Base-by-base conservation (phyloP, 495 filamentous ascomycete genomes). In the Lasiosphaeria hispida region DNA sequence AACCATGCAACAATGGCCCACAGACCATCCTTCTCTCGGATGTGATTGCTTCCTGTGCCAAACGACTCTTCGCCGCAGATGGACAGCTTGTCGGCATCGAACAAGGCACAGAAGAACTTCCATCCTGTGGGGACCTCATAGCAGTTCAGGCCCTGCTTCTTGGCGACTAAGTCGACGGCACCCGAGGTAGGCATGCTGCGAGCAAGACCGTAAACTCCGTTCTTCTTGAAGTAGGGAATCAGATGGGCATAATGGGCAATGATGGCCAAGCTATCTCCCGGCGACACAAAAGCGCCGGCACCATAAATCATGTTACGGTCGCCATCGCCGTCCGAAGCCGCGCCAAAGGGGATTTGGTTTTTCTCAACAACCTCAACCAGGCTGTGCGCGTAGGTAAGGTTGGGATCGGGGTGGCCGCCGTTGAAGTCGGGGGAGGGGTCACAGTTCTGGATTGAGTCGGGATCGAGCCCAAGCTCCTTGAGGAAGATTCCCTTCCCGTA, bases 301-400 rank as follows among this genome's bases (percentile, higher is more conserved):
- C 94, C 94, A 72, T 98, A 98, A 68, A 98, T 97, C 94, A 98
- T 98, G 83, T 98, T 98, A 56, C 94, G 90, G 77, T 98, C 94
- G 64, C 94, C 94, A 65, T 98, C 94, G 61, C 94, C 94, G 63
- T 98, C 94, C 65, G 88, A 92, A 38, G 94, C 94, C 41, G 94
- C 94, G 64, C 94, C 94, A 69, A 98, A 97, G 65, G 94, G 95
- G 63, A 98, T 90, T 36, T 83, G 81, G 63, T 91, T 85, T 77
- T 91, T 89, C 75, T 98, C 88, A 15, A 98, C 94, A 43, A 85
- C 90, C 68, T 94, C 91, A 50, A 98, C 94, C 7, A 98, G 82
- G 38, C 92, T 93, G 75, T 95, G 90, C 1, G 94, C 94, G 62
- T 98, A 98, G n/a, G 94, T 95, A 15, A 98, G 83, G 77, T 98